Evolutionary conservation across 2,329 filamentous ascomycete genomes (phyloP).

Genomic region (Aspergillus caelatus): DNA sequence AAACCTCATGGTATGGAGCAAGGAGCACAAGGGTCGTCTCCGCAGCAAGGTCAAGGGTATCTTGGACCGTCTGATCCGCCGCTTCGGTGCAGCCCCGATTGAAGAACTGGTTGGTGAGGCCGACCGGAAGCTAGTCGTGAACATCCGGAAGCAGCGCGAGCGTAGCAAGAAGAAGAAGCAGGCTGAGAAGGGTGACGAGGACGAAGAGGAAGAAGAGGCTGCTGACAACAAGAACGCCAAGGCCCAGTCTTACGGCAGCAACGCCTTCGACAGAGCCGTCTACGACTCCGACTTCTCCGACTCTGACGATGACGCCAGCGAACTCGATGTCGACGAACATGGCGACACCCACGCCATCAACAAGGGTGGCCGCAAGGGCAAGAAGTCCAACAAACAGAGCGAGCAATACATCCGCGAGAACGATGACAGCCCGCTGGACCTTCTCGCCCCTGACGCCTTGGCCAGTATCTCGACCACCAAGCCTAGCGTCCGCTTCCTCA

Average conservation of each 20-base stretch:
- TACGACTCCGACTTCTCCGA: constrained; percentile 96
- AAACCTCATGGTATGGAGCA: constrained; percentile 92
- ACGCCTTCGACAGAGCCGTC: constrained; percentile 29
- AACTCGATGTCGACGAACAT: constrained; percentile 44
- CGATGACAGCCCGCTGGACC: constrained; percentile 90
- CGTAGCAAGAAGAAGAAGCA: constrained; percentile 88
- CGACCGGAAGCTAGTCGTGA: constrained; percentile 86
- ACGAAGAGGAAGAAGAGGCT: constrained; percentile 54
- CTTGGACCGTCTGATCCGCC: constrained; percentile 86
- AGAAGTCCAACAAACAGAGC: constrained; percentile 49
- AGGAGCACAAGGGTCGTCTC: constrained; percentile 97
- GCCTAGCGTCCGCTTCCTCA: constrained; percentile 57
- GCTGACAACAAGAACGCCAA: constrained; percentile 49
- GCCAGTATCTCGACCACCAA: constrained; percentile 93
- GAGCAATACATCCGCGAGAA: constrained; percentile 88
- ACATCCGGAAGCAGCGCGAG: constrained; percentile 94
- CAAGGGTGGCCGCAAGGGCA: constrained; percentile 52
- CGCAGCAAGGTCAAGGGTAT: constrained; percentile 98
- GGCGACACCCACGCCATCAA: constrained; percentile 36
- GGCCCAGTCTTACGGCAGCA: constrained; percentile 30
- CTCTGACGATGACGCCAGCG: constrained; percentile 62
- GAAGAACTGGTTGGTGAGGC: constrained; percentile 80
- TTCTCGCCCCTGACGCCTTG: constrained; percentile 84
- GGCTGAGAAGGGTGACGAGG: constrained; percentile 60
- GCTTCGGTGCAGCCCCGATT: constrained; percentile 81